Conservation (phyloP, 495 filamentous ascomycete genomes). For the Hyaloscypha finlandica region DNA sequence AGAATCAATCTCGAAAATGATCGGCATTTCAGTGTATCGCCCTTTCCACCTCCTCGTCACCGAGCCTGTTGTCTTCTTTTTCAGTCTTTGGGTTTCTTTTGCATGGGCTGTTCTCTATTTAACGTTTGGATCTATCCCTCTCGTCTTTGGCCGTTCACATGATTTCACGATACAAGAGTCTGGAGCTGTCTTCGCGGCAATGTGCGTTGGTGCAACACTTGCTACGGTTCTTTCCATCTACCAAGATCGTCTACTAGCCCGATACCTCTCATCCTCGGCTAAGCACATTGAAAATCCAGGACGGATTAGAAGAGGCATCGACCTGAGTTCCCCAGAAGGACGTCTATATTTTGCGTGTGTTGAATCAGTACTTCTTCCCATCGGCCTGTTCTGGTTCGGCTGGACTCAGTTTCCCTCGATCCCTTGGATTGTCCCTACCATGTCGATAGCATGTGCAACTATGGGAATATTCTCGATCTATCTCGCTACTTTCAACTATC, state of each 20-base stretch:
- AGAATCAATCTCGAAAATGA: conserved; percentile 67
- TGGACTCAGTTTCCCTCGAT: conserved; percentile 68
- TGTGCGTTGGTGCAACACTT: conserved; percentile 67
- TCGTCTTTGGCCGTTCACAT: conserved; percentile 74
- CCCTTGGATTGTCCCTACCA: conserved; percentile 76
- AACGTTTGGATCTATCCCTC: conserved; percentile 74
- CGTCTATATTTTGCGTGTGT: conserved; percentile 84
- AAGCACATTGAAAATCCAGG: conserved; percentile 12
- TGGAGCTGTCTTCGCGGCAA: conserved; percentile 72
- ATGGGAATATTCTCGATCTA: conserved; percentile 92
- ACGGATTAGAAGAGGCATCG: conserved; percentile 38
- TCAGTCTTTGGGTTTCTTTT: conserved; percentile 88
- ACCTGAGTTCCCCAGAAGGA: conserved; percentile 64
- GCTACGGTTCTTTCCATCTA: conserved; percentile 74
- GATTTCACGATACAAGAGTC: conserved; percentile 66
- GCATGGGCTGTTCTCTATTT: conserved; percentile 90
- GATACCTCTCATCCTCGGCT: conserved; percentile 33
- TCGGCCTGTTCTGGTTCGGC: conserved; percentile 73
- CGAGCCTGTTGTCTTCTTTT: conserved; percentile 93
- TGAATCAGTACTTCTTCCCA: conserved; percentile 63
- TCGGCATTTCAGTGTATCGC: conserved; percentile 72
- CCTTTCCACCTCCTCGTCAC: conserved; percentile 87
- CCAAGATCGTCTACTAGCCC: conserved; percentile 52
- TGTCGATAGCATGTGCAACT: conserved; percentile 72
- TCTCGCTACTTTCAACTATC: conserved; percentile 89